A percentile compares a stretch with the other conserved stretches of the same genome.
Conservation (phyloP, 352 stramenopile species). For the Phytophthora capsici region DNA sequence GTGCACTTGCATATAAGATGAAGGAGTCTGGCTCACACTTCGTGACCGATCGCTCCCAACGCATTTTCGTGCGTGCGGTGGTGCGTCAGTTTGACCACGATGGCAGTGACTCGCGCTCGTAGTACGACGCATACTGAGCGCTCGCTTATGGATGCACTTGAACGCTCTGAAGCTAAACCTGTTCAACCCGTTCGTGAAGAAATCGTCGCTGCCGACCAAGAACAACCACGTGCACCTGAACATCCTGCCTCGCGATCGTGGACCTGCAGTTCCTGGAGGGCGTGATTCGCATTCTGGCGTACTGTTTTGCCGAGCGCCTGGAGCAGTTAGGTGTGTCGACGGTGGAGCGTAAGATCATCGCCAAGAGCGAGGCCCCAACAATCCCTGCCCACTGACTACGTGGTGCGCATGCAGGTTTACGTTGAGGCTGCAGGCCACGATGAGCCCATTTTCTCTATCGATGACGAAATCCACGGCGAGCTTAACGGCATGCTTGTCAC, state of each 20-base stretch:
- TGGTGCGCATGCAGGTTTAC: conserved; percentile 99
- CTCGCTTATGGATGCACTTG: conserved; percentile 98
- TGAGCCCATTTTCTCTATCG: conserved; percentile 90
- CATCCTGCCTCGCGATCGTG: conserved; percentile 94
- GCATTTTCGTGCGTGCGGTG: conserved; percentile 97
- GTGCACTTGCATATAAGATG: conserved; percentile 98
- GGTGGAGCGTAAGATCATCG: conserved; percentile 98
- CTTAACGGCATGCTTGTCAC: conserved; percentile 96
- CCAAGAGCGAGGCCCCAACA: conserved; percentile 89
- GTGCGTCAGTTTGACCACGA: conserved; percentile 91
- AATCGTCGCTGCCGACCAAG: conserved; percentile 72
- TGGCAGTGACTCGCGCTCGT: conserved; percentile 69
- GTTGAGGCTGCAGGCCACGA: conserved; percentile 93
- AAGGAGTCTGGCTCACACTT: conserved; percentile 86
- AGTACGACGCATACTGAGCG: conserved; percentile 95
- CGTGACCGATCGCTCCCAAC: conserved; percentile 86
- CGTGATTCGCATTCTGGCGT: conserved; percentile 93
- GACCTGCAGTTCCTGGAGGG: conserved; percentile 96
- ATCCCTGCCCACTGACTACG: conserved; percentile 98
- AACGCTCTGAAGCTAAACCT: conserved; percentile 97
- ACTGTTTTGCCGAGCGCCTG: conserved; percentile 90
- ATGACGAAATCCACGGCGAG: conserved; percentile 86
- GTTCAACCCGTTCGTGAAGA: conserved; percentile 90
- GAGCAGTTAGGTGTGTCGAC: conserved; percentile 94
- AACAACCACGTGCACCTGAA: conserved; percentile 99